Evolutionary conservation across 768 basidiomycete genomes (phyloP), one percentile per base, ranked within the genome.

Genomic region (Mrakia gelida): DNA sequence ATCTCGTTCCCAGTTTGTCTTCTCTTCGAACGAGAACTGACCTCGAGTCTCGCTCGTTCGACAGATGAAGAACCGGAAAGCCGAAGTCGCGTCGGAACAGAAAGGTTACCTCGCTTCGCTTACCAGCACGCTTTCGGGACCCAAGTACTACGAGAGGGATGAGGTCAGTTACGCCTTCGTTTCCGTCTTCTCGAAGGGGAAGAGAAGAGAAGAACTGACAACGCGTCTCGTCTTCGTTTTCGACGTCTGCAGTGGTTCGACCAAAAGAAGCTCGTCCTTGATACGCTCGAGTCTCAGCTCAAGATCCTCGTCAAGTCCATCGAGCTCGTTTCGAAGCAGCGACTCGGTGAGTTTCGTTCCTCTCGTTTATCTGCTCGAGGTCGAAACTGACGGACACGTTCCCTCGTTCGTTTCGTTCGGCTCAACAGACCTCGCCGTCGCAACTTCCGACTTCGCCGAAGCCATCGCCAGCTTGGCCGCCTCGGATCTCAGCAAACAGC

Each of bases 241-340:
- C 49, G 43, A 21, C 23, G n/a, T 34, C 71, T 41, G n/a, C 62
- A 95, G 90, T 98, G 94, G 94, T 98, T 97, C 81, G 94, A 97
- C 81, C 88, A 89, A 80, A 91, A 94, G 83, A 93, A 91, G 78
- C 84, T 86, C 0, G 94, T 93, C 82, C 88, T 99, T 16, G 95
- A 98, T 81, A 90, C 90, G 62, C 88, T 98, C 30, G 97, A 99
- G 84, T 89, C 91, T 0, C 95, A 98, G 82, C 87, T 98, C 26
- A 91, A 92, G 32, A 89, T 90, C 3, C 87, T 98, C 2, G 92
- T 93, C 71, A 95, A 92, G 85, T 89, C 94, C 0, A 92, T 98
- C 71, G 92, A 96, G 78, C 75, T 87, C 0, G 92, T 94, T n/a
- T 88, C 93, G 13, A 94, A 91, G 81, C 90, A 94, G 61, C 91